Percentiles rank a stretch among this genome's conserved stretches.
Conservation (phyloP, 176 grass and related monocot species). For the Otatea glauca region DNA sequence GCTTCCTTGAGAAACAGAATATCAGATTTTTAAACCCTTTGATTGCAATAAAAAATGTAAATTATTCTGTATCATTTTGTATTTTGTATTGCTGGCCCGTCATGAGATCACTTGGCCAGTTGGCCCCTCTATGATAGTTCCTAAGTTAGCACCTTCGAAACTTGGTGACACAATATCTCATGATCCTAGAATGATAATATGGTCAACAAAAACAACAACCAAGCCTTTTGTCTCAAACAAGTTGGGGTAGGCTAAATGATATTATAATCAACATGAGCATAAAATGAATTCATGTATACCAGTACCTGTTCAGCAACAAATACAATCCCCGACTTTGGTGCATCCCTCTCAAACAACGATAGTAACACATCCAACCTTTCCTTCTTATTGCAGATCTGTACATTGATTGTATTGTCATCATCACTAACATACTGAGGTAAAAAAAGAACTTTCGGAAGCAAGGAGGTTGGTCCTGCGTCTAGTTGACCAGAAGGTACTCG, state of each 20-base stretch:
- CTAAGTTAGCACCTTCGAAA: neutral
- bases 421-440: neutral
- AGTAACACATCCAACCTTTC: slow-evolving; percentile 71
- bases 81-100: slow-evolving; percentile 18
- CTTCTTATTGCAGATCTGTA: slow-evolving; percentile 84
- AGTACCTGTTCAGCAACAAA: slow-evolving; percentile 91
- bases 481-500: neutral
- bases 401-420: slow-evolving; percentile 25
- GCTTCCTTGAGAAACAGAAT: neutral
- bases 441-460: slow-evolving; percentile 20
- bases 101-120: neutral
- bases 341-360: slow-evolving; percentile 72
- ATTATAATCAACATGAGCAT: slow-evolving; percentile 21
- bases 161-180: neutral
- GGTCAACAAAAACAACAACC: neutral
- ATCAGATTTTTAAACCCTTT: neutral
- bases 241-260: neutral
- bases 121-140: neutral
- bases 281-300: slow-evolving; percentile 6
- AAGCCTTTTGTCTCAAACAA: too few species aligned
- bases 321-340: slow-evolving; percentile 82
- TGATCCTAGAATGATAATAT: neutral
- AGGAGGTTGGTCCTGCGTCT: neutral
- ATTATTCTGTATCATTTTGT: slow-evolving; percentile 10
- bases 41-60: neutral